A percentile compares a stretch with the other conserved stretches of the same genome.
Evolutionary conservation across 805 yeast genomes (phyloP).

Genomic region (Cyberlindnera mrakii): DNA sequence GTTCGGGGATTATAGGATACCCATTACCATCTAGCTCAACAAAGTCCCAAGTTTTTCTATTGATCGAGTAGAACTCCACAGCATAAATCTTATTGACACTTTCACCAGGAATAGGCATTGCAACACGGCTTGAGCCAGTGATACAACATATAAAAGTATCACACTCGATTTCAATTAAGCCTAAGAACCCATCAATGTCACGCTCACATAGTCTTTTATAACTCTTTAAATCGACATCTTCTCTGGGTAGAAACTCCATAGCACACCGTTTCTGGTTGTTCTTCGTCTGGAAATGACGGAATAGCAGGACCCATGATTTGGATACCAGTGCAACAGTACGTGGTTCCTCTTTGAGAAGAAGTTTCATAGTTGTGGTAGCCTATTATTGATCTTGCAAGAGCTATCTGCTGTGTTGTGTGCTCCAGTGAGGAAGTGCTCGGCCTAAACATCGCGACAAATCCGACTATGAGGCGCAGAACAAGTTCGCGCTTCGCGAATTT

Average conservation of each 20-base stretch:
- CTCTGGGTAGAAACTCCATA: constrained; percentile 40
- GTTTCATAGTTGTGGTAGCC: constrained; percentile 25
- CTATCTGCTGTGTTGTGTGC: background rate
- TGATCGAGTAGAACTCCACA: constrained; percentile 83
- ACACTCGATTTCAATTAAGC: constrained; percentile 63
- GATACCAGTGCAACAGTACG: constrained; percentile 39
- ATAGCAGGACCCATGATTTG: constrained; percentile 37
- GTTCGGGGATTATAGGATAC: constrained; percentile 42
- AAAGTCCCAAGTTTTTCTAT: constrained; percentile 73
- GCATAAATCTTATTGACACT: constrained; percentile 71
- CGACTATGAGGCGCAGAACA: background rate
- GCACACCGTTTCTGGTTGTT: constrained; percentile 33
- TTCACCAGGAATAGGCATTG: constrained; percentile 75
- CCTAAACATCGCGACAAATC: too few species aligned
- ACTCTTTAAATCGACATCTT: constrained; percentile 30
- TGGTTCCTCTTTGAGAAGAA: constrained; percentile 29
- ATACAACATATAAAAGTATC: constrained; percentile 75
- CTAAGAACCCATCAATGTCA: constrained; percentile 65
- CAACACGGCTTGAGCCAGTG: constrained; percentile 71
- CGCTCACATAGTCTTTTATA: constrained; percentile 38
- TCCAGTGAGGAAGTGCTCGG: too few species aligned
- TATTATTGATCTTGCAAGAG: background rate
- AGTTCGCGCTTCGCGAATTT: background rate
- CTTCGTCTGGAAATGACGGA: constrained; percentile 33
- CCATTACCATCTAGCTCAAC: constrained; percentile 65